Conservation (phyloP, 2,329 filamentous ascomycete genomes). For the Madurella mycetomatis region DNA sequence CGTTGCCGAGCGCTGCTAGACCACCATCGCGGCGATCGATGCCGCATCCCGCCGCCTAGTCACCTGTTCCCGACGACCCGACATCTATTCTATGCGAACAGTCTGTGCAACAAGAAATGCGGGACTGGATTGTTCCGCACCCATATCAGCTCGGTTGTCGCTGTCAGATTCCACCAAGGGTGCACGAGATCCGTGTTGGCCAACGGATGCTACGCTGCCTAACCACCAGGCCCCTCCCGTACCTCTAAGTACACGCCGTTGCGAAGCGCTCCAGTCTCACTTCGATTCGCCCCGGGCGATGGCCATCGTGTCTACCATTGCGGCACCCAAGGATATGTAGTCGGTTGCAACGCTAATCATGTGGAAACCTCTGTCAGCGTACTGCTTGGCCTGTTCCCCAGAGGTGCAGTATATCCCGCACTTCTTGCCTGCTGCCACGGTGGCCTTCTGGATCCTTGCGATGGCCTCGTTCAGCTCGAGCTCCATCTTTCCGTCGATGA, state of each 20-base stretch:
- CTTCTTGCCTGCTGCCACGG: constrained; percentile 60
- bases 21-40: constrained; percentile 9
- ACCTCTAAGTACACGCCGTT: constrained; percentile 30
- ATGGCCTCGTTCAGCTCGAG: constrained; percentile 58
- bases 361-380: constrained; percentile 54
- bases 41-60: neutral
- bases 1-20: constrained; percentile 38
- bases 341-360: constrained; percentile 59
- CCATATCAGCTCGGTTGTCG: too few species aligned
- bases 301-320: constrained; percentile 43
- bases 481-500: constrained; percentile 56
- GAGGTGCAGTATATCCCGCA: constrained; percentile 56
- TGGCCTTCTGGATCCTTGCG: constrained; percentile 52
- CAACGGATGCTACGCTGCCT: neutral
- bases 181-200: neutral
- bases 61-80: neutral
- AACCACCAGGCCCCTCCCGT: neutral
- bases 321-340: constrained; percentile 45
- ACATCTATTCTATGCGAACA: neutral
- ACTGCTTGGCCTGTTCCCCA: constrained; percentile 52
- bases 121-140: neutral
- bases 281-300: constrained; percentile 40
- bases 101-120: neutral
- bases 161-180: neutral
- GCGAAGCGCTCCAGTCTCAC: constrained; percentile 37